Base-by-base conservation (phyloP, 345 rosid species). In the Eucalyptus lansdowneana region DNA sequence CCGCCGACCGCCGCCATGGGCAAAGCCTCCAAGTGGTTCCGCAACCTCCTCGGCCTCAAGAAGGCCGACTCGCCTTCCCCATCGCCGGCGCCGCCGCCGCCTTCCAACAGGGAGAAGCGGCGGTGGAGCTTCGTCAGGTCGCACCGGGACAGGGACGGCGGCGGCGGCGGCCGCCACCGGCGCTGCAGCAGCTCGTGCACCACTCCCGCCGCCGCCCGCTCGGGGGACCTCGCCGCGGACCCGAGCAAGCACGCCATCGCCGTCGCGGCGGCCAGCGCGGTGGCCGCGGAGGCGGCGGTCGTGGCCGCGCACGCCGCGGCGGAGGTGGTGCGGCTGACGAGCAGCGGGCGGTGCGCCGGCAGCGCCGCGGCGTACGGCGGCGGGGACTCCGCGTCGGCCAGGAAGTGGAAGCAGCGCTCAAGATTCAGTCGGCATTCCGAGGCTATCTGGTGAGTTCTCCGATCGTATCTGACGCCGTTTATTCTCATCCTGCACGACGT, bases 71-170 rank as follows among this genome's bases (percentile, higher is more conserved):
- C 92, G 47, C 83, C 88, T 69, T 88, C 86, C 87, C 89, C 88
- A 9, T 2, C 93, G 31, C 67, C 93, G 49, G 87, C 60, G 15
- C 12, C 49, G 49, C 12, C 49, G 49, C 69, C 89, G 7, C 62
- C 60, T 27, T 53, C 72, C 53, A 86, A 91, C 22, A 91, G 92
- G 53, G 96, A 95, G 85, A 98, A 93, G 90, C 97, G 98, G 47
- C 93, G 96, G 4, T 98, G 99, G 99, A 95, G 95, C 87, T 98
- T 98, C 91, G 98, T 94, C 53, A 97, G 94, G 90, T 93, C 98
- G 69, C 92, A 90, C 92, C 95, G 96, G 42, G 96, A 96, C 29
- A 91, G 90, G 76, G 91, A 37, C 11, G 8, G 12, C 31, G 44
- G 22, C 13, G 31, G 11, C 53, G 47, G 3, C 44, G 90, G 8